Base-by-base conservation (phyloP, 1,284 basidiomycete species). In the Takashimella tepidaria region DNA sequence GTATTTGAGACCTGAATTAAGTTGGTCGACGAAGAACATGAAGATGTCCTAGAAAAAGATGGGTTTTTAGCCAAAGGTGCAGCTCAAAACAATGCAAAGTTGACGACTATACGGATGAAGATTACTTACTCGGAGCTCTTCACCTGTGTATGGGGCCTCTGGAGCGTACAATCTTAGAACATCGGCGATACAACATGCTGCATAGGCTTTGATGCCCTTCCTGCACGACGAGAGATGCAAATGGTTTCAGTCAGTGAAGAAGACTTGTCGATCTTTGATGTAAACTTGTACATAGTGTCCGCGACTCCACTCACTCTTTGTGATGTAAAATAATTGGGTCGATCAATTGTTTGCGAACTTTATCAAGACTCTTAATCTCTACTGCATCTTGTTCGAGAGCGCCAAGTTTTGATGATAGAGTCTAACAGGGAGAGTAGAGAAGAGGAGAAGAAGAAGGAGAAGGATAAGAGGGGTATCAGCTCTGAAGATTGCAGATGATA, bases 141-240 rank as follows among this genome's bases (percentile, higher is more conserved):
- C 76, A 47, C 85, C 84, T 3, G 86, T 93, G 72, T 95, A 98
- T 10, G 96, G 96, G 25, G 96, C 95, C 69, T 98, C 91, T 1
- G 96, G 96, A 0, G 96, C 96, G 73, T 92, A 97, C 45, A 98
- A 81, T 37, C 92, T 79, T 48, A 99, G 83, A 55, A 98, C 79
- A 73, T 99, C 93, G 1, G 92, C 92, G 19, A 99, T 81, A 76
- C 92, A 98, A 75, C 92, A 96, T 0, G 92, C 92, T 4, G 88
- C 84, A 63, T 89, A 89, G 0, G 92, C 92, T 74, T 93, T 96
- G 63, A 98, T 90, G 20, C 91, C 92, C 45, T 69, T 70, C 55
- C 75, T 76, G 49, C 2, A 10, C 19, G 6, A 37, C n/a, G n/a
- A n/a, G n/a, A n/a, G n/a, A n/a, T n/a, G n/a, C n/a, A n/a, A n/a